phyloP scores from a whole-genome alignment of 2,329 filamentous ascomycete genomes.

The Setomelanomma holmii region DNA sequence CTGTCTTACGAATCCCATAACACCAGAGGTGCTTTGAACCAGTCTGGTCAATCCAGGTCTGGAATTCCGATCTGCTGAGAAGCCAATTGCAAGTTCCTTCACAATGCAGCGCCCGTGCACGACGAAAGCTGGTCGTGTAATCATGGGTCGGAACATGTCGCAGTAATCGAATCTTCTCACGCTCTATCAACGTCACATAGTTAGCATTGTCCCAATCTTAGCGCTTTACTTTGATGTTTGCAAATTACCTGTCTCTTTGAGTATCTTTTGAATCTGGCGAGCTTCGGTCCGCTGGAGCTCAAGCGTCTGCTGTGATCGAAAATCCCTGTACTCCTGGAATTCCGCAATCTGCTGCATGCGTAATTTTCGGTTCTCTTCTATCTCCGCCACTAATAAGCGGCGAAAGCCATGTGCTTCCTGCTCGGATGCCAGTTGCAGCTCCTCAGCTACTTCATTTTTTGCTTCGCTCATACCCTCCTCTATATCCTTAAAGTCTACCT shows the following conservation, averaged over 20 bases:
- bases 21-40: constrained; percentile 23
- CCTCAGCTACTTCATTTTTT: constrained; percentile 22
- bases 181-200: constrained; percentile 8
- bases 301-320: constrained; percentile 20
- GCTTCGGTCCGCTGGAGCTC: constrained; percentile 8
- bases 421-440: constrained; percentile 23
- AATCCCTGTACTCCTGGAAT: constrained; percentile 17
- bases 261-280: constrained; percentile 20
- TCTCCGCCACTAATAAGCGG: constrained; percentile 14
- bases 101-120: constrained; percentile 12
- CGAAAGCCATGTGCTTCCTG: constrained; percentile 17
- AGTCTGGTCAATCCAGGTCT: constrained; percentile 14
- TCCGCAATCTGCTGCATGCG: constrained; percentile 15
- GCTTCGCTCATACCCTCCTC: constrained; percentile 21
- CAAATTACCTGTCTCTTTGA: constrained; percentile 17
- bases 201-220: constrained; percentile 3
- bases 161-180: constrained; percentile 20
- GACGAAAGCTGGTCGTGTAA: constrained; percentile 15
- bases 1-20: constrained; percentile 26
- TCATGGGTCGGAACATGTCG: constrained; percentile 17
- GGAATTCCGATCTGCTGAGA: constrained; percentile 15
- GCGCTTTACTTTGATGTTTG: neutral
- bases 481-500: constrained; percentile 23
- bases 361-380: constrained; percentile 14
- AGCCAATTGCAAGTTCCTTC: constrained; percentile 22